Evolutionary conservation across 2,329 filamentous ascomycete species (phyloP), one percentile per base, ranked within the genome.

Genomic region (Colletotrichum tamarilloi): DNA sequence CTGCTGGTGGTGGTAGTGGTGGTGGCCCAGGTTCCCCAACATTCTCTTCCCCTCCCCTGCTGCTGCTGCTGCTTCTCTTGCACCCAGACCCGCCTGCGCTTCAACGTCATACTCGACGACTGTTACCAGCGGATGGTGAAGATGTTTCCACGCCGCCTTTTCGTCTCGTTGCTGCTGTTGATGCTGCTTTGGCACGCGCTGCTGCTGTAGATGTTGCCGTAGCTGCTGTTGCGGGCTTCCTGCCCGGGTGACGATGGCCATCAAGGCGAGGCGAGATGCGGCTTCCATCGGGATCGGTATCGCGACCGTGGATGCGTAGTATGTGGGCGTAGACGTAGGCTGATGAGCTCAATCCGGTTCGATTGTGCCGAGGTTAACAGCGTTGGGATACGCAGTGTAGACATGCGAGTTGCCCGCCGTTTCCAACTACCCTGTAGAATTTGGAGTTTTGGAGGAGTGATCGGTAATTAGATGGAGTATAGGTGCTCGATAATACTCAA

Each of bases 91-190:
- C 56, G 66, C 32, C 32, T 35, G 32, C 32, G 32, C 59, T 35
- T 73, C 70, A 5, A 38, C 26, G 26, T 73, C 70, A 42, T 56
- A 60, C 19, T 73, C 67, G 14, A 64, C 42, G 19, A 60, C 60
- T 7, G 11, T 65, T 26, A 73, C 59, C 12, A 73, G 16, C n/a
- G 70, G 70, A 5, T 60, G 16, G 0, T 55, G 66, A 65, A 4
- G 52, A 26, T 67, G 62, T 14, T 59, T 59, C 66, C 70, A 70
- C 8, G 60, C 32, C 30, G 53, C 42, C 35, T 73, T 73, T 28
- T 73, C 70, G 6, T 60, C 66, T 42, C 56, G n/a, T 2, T 56
- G 53, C 32, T 35, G 32, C 11, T 35, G 32, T 22, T 56, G 53
- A 56, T 56, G 11, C 53, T 49, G 42, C 19, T 49, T 49, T 19